phyloP scores from a whole-genome alignment of 2,329 filamentous ascomycete genomes.

The Periconia sp. region DNA sequence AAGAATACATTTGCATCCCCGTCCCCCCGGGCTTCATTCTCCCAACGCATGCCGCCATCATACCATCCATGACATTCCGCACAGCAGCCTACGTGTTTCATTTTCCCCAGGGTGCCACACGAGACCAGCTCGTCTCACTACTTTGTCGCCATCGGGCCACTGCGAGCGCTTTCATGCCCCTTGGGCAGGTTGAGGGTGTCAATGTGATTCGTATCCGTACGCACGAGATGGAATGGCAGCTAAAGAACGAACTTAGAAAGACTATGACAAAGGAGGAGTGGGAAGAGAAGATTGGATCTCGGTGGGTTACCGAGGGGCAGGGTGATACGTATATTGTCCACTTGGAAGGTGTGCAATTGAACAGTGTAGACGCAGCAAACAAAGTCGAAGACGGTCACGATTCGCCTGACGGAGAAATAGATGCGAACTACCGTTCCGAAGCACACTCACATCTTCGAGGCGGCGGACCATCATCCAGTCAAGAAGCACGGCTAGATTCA shows the following conservation, averaged over 20 bases:
- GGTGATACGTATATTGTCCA: constrained; percentile 20
- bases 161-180: no score
- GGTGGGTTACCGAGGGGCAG: constrained; percentile 13
- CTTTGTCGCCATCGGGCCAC: not conserved
- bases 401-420: no score
- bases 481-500: no score
- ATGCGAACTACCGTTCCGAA: no score
- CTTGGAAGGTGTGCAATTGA: constrained; percentile 6
- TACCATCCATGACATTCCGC: constrained; percentile 6
- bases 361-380: not conserved
- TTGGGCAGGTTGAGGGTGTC: not conserved
- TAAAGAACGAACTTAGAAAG: constrained; percentile 15
- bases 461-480: no score
- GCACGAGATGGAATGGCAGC: constrained; percentile 14
- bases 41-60: not conserved
- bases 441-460: no score
- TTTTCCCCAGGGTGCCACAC: constrained; percentile 10
- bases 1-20: constrained; percentile 10
- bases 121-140: constrained; percentile 4
- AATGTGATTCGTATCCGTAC: constrained; percentile 11
- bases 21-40: constrained; percentile 15
- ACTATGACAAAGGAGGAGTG: constrained; percentile 5
- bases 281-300: constrained; percentile 1
- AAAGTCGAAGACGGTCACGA: no score
- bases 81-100: constrained; percentile 6